Base-by-base conservation (phyloP, 805 yeast genomes). In the Candida sanyiensis region DNA sequence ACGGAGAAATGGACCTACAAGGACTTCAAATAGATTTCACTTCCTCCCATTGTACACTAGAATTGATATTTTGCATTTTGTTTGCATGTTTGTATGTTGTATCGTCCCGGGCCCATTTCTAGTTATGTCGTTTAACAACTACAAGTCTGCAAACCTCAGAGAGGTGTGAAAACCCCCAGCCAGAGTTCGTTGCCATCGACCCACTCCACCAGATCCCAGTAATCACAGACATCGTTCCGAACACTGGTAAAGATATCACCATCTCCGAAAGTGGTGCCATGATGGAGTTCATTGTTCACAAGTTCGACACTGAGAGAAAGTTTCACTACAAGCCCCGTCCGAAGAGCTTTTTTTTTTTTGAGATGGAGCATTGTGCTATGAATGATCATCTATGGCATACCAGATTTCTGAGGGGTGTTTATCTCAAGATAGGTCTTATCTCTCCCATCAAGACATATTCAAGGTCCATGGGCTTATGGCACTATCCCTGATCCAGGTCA, bases 1-100 rank as follows among this genome's bases (percentile, higher is more conserved):
- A 83, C 95, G 22, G 96, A 90, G 61, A 90, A 89, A 64, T 87
- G 95, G 94, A 74, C 89, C 24, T 85, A 83, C 65, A 90, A 90
- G 66, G 95, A 90, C 63, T 85, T 84, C 56, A 80, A 81, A 63
- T 81, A 33, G 19, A 21, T n/a, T 21, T 13, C 21, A 6, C 10
- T 17, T n/a, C 21, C 8, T 16, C 21, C 10, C 13, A 10, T 21
- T 28, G 32, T 28, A 28, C 18, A 28, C 18, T 28, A 28, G 32
- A 18, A 17, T 28, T 16, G 21, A 18, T 28, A 21, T 28, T 18
- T 28, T 28, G 22, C 22, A 17, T 18, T 28, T n/a, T n/a, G 25
- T 8, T 22, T 22, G 8, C 11, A n/a, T 9, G 29, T 27, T 12
- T 27, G 13, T 23, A 23, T 23, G 12, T 23, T 12, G 9, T 23